Evolutionary conservation across 148 eudicot species (phyloP), one percentile per base, ranked within the genome.

Genomic region (Chenopodium suecicum): DNA sequence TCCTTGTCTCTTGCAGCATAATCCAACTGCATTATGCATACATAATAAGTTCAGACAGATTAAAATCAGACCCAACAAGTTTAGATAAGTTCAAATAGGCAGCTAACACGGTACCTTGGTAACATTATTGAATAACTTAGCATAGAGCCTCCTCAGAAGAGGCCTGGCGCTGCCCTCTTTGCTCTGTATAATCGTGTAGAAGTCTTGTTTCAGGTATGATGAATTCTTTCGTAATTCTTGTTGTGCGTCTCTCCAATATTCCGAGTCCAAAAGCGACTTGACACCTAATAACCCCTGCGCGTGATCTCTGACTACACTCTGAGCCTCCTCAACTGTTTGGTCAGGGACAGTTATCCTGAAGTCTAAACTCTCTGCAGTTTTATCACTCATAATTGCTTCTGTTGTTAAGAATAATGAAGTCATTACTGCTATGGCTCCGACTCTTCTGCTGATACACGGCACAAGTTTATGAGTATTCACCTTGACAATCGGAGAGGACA

Each of bases 1-100:
- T 91, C 89, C 87, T 90, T 77, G 73, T 88, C 94, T 84, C 91
- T 83, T 7, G 91, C 92, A 46, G 90, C 92, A 87, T 86, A 91
- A 86, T 91, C 94, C 80, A 91, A 80, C 89, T 86, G 85, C 82
- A 76, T 70, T 27, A 70, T 74, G 46, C 70, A 60, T 69, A 1
- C 44, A 41, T 41, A 5, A 41, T 41, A 41, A 41, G 44, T 41
- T 41, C 44, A 7, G 44, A 41, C 6, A 58, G 62, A 12, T 23
- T 8, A 56, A 22, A 44, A 37, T 48, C 13, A 48, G 52, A 7
- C 12, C 17, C 60, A 54, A 16, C 20, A 54, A 54, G 20, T 54
- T 54, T 16, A 11, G 5, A 16, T 56, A 56, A 13, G 22, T 56
- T 56, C 20, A 56, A 12, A 14, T 56, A 56, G 17, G 22, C 62